Base-by-base conservation (phyloP, 1,284 basidiomycete species). In the Ustilago nuda region DNA sequence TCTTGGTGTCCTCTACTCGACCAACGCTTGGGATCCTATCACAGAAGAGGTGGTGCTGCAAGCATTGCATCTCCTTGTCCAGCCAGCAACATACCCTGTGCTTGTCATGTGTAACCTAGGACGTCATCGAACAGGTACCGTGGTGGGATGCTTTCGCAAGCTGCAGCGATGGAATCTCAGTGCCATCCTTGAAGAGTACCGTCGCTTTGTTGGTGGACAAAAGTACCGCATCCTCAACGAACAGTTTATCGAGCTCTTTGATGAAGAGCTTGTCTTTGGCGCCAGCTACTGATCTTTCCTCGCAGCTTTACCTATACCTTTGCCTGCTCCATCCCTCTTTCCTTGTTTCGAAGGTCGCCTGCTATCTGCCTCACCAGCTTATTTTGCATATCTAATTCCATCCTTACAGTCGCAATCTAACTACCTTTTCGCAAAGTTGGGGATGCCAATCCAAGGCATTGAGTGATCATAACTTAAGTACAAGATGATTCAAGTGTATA, bases 161-260 rank as follows among this genome's bases (percentile, higher is more conserved):
- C 70, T 87, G 66, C 88, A 89, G 69, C 73, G 87, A 17, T 89
- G 88, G 88, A 88, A 87, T 48, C 74, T 89, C 62, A 86, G 86
- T 52, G 87, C 86, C 52, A 89, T 89, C 52, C 78, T 89, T 15
- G 88, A 89, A 58, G 88, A 89, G 82, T 89, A 89, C 66, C 74
- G 88, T 56, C 76, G 88, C 30, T 89, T 72, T n/a, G 70, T 88
- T 56, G 88, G 88, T 2, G 88, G 88, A 0, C 87, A 87, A 65
- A 89, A 89, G 77, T 88, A 89, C 32, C 81, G 88, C 51, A 87
- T 88, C 19, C 82, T 88, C 66, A 89, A 89, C 72, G 88, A 89
- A 76, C 88, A 89, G 87, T 89, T 89, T 71, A 89, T 89, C 75
- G 88, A 89, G 81, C 85, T 89, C 35, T 89, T 89, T 66, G 88